These are phyloP conservation scores for Trichosporon sp. DNA, from an alignment of 1,284 basidiomycete species.

Conservation along the genomic window DNA sequence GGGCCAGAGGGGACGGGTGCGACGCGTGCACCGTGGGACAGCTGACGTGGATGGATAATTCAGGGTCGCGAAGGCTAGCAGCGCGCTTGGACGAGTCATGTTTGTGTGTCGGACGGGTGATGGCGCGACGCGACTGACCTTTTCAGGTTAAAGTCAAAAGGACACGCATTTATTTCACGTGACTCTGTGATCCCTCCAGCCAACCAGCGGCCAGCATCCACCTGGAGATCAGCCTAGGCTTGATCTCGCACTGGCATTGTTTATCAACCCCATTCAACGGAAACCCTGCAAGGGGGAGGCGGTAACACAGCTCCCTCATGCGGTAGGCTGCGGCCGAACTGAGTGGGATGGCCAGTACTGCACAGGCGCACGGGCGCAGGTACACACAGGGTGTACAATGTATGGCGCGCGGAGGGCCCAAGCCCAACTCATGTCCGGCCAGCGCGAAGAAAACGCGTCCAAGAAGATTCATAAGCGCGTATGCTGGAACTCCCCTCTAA, in stretches of 20 bases:
- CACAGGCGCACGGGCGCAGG: too few relatives aligned
- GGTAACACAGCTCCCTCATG: too few relatives aligned
- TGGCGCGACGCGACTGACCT: conserved; percentile 12
- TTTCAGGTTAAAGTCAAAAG: background rate
- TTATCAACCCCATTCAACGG: background rate
- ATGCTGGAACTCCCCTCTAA: background rate
- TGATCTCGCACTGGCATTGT: background rate
- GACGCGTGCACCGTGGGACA: conserved; percentile 9
- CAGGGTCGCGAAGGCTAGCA: background rate
- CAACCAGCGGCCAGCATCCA: background rate
- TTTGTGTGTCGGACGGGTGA: background rate
- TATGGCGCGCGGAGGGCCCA: background rate
- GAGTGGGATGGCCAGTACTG: too few relatives aligned
- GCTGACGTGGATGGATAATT: conserved; percentile 6
- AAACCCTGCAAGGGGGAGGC: too few relatives aligned
- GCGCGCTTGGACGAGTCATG: background rate
- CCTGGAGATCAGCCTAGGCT: background rate
- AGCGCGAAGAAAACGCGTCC: background rate
- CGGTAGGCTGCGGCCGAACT: too few relatives aligned
- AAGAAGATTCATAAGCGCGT: background rate
- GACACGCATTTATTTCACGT: background rate
- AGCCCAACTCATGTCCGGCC: background rate
- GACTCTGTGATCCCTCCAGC: background rate
- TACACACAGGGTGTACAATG: too few relatives aligned
- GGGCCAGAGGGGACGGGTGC: background rate